These are phyloP conservation scores for Bipolaris gigantea DNA, from an alignment of 2,329 filamentous ascomycete species.

Conservation along the genomic window DNA sequence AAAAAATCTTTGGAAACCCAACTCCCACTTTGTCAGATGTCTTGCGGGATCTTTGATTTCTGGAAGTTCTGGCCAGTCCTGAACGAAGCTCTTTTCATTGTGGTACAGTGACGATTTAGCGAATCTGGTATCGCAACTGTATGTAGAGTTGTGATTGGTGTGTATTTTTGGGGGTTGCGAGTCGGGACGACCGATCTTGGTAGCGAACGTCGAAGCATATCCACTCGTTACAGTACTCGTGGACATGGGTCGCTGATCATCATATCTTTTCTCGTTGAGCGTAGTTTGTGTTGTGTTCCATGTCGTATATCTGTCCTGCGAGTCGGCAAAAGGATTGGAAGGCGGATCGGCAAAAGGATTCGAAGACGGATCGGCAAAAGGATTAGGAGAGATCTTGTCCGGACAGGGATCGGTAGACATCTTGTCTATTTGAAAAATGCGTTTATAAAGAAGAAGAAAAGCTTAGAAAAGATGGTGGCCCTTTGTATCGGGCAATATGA, in stretches of 20 bases:
- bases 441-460: not conserved
- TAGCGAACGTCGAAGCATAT: not conserved
- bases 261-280: not conserved
- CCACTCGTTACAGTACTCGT: not conserved
- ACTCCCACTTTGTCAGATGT: not conserved
- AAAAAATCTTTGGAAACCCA: not conserved
- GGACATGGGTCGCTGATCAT: not conserved
- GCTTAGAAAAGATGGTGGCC: not conserved
- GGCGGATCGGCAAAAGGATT: not conserved
- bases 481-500: not conserved
- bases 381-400: not conserved
- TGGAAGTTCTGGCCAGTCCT: constrained; percentile 1
- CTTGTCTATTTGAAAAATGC: not conserved
- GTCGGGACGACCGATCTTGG: not conserved
- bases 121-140: not conserved
- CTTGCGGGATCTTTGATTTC: not conserved
- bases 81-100: not conserved
- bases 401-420: not conserved
- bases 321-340: not conserved
- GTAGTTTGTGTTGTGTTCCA: constrained; percentile 1
- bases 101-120: not conserved
- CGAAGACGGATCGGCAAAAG: not conserved
- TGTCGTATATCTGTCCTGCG: not conserved
- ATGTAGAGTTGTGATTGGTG: not conserved
- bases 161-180: not conserved